Percentiles rank a stretch among this genome's conserved stretches.
These are phyloP conservation scores for Fusarium mundagurra DNA, from an alignment of 2,329 filamentous ascomycete genomes.

Conservation along the genomic window DNA sequence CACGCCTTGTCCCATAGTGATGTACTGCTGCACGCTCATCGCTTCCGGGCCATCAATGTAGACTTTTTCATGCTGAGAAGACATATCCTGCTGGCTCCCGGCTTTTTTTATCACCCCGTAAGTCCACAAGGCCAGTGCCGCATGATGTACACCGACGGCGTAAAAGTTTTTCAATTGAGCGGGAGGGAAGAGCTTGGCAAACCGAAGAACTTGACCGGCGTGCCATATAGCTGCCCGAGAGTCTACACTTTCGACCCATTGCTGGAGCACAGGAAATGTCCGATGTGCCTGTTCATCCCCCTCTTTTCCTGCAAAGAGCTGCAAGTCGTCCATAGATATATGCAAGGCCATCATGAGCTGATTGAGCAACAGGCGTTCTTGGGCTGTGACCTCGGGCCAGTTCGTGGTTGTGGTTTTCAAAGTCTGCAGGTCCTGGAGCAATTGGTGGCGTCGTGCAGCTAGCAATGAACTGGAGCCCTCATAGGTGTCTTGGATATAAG, in stretches of 20 bases:
- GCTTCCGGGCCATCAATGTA: conserved; percentile 68
- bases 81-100: conserved; percentile 44
- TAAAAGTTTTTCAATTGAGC: conserved; percentile 71
- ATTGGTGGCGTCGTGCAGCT: conserved; percentile 68
- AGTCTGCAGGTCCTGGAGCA: conserved; percentile 65
- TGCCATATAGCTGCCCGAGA: conserved; percentile 72
- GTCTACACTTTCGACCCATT: conserved; percentile 66
- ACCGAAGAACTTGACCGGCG: conserved; percentile 72
- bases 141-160: conserved; percentile 75
- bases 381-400: conserved; percentile 56
- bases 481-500: conserved; percentile 54
- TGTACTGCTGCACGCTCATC: conserved; percentile 64
- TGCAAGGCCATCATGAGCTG: conserved; percentile 72
- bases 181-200: conserved; percentile 64
- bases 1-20: conserved; percentile 63
- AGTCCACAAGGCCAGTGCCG: conserved; percentile 73
- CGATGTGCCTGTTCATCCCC: conserved; percentile 71
- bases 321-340: conserved; percentile 71
- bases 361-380: conserved; percentile 60
- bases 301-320: conserved; percentile 74
- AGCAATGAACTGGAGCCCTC: conserved; percentile 58
- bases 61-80: conserved; percentile 53
- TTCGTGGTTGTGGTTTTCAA: conserved; percentile 56
- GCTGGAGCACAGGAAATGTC: conserved; percentile 66
- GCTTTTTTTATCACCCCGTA: conserved; percentile 69